Percentiles rank a stretch among this genome's conserved stretches.
Conservation (phyloP, 352 stramenopile species). For the Phytophthora cryptogea region DNA sequence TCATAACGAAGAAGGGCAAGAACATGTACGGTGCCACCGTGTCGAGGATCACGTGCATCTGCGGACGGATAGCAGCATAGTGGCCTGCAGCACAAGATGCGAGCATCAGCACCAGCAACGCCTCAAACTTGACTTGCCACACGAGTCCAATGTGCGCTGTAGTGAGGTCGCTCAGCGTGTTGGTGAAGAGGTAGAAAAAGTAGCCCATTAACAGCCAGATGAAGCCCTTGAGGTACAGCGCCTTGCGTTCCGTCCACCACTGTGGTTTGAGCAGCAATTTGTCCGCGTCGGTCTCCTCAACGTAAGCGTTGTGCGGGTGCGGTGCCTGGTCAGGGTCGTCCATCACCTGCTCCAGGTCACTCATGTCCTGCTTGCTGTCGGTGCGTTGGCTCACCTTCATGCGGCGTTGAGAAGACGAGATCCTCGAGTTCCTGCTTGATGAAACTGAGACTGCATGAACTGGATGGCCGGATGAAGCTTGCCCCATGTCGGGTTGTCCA, state of each 20-base stretch:
- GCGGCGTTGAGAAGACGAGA: slow-evolving; percentile 14
- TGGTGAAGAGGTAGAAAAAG: slow-evolving; percentile 65
- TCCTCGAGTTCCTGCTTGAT: slow-evolving; percentile 5
- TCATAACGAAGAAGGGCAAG: slow-evolving; percentile 80
- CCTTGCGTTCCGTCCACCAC: slow-evolving; percentile 35
- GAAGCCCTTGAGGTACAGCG: slow-evolving; percentile 65
- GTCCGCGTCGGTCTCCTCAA: slow-evolving; percentile 37
- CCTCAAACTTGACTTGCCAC: slow-evolving; percentile 76
- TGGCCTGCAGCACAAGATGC: slow-evolving; percentile 64
- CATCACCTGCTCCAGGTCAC: slow-evolving; percentile 29
- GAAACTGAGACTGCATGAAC: slow-evolving; percentile 7
- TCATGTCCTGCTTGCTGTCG: slow-evolving; percentile 22
- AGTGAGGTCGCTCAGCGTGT: slow-evolving; percentile 54
- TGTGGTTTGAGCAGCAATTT: slow-evolving; percentile 14
- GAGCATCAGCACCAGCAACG: slow-evolving; percentile 65
- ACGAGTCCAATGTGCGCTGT: slow-evolving; percentile 51
- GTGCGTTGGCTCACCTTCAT: slow-evolving; percentile 23
- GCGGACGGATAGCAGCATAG: slow-evolving; percentile 55
- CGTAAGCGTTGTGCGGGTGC: slow-evolving; percentile 61
- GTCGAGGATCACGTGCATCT: slow-evolving; percentile 78
- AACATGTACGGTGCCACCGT: slow-evolving; percentile 70
- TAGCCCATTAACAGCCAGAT: slow-evolving; percentile 65
- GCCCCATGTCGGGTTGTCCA: slow-evolving; percentile 28
- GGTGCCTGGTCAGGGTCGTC: slow-evolving; percentile 38
- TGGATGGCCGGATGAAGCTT: neutral